These are phyloP conservation scores for Botrytis hyacinthi DNA, from an alignment of 2,329 filamentous ascomycete species.

Conservation along the genomic window DNA sequence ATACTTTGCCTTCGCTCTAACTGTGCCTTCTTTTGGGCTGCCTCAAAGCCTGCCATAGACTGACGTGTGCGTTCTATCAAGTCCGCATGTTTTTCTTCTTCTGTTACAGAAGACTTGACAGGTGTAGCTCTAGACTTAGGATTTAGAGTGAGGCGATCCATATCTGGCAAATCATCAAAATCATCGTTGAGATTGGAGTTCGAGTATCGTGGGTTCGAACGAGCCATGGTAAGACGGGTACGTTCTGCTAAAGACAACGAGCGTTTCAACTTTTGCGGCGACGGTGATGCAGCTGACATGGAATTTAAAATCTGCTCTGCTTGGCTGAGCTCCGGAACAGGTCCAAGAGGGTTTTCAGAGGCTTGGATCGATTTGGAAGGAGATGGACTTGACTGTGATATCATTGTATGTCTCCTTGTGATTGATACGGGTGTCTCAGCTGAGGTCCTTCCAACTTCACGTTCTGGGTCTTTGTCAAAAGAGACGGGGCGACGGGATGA, in stretches of 20 bases:
- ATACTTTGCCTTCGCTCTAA: constrained; percentile 52
- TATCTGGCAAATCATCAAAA: constrained; percentile 34
- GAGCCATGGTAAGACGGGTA: constrained; percentile 77
- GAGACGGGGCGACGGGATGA: neutral
- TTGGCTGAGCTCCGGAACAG: constrained; percentile 40
- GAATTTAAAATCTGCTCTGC: constrained; percentile 57
- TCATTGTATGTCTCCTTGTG: constrained; percentile 2
- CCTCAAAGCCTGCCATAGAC: constrained; percentile 62
- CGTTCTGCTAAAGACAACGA: constrained; percentile 70
- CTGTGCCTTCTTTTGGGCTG: constrained; percentile 59
- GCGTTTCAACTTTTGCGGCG: constrained; percentile 55
- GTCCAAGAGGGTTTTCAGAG: neutral
- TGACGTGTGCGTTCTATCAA: constrained; percentile 57
- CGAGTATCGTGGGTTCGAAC: constrained; percentile 44
- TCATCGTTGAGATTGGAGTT: constrained; percentile 34
- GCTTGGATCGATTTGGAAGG: constrained; percentile 14
- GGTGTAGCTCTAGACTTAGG: constrained; percentile 28
- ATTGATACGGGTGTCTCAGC: constrained; percentile 1
- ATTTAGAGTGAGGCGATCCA: constrained; percentile 31
- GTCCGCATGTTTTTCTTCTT: constrained; percentile 32
- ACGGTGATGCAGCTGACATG: constrained; percentile 55
- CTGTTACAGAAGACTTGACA: constrained; percentile 16
- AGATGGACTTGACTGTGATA: constrained; percentile 7
- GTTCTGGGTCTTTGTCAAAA: neutral
- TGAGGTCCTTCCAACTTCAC: neutral